phyloP scores from a whole-genome alignment of 192 early-diverging fungal species.

The Pilobolus umbonatus region DNA sequence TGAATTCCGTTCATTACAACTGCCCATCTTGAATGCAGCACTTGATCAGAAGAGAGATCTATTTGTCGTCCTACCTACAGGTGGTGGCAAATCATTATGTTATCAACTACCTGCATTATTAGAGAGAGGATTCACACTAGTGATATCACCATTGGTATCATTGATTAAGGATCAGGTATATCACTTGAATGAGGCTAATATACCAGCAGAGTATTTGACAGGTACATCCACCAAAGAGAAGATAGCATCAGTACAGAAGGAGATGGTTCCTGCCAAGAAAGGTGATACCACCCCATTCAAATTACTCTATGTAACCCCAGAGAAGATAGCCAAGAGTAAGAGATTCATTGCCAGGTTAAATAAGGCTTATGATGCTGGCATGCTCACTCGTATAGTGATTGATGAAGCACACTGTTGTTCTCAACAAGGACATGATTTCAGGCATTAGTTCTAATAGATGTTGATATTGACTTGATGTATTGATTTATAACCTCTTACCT shows the following conservation, averaged over 20 bases:
- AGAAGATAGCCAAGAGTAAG: slow-evolving; percentile 73
- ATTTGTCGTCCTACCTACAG: slow-evolving; percentile 94
- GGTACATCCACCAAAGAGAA: slow-evolving; percentile 52
- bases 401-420: slow-evolving; percentile 97
- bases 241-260: slow-evolving; percentile 40
- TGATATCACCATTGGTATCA: slow-evolving; percentile 88
- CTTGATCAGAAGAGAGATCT: slow-evolving; percentile 68
- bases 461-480: too few species aligned
- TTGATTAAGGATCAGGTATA: slow-evolving; percentile 92
- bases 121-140: slow-evolving; percentile 78
- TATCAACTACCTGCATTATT: slow-evolving; percentile 87
- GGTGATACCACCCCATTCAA: slow-evolving; percentile 42
- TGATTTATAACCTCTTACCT: neutral
- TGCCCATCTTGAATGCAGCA: slow-evolving; percentile 83
- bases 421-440: slow-evolving; percentile 97
- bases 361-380: slow-evolving; percentile 48
- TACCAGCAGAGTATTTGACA: slow-evolving; percentile 44
- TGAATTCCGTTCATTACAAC: slow-evolving; percentile 77
- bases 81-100: slow-evolving; percentile 93
- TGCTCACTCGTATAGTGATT: slow-evolving; percentile 81
- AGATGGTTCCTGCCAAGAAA: slow-evolving; percentile 49
- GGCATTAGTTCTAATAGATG: slow-evolving; percentile 30
- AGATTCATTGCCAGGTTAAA: slow-evolving; percentile 53
- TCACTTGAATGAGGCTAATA: slow-evolving; percentile 47
- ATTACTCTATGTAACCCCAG: slow-evolving; percentile 87